Percentiles rank a stretch among this genome's conserved stretches.
phyloP scores from a whole-genome alignment of 495 filamentous ascomycete genomes.

The Xylaria flabelliformis region DNA sequence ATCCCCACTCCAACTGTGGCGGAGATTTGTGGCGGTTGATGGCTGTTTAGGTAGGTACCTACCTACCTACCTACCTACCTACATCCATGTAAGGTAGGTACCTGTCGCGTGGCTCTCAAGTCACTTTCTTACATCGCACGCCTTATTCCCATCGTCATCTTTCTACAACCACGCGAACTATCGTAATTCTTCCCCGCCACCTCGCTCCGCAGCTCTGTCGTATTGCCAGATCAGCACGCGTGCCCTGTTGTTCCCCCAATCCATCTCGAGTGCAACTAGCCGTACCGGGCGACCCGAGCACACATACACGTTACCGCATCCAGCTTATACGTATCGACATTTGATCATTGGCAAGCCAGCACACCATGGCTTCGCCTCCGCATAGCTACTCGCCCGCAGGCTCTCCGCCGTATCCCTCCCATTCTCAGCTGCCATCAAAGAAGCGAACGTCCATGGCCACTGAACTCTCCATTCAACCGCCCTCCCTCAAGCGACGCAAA shows the following conservation, averaged over 20 bases:
- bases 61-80: too few relatives aligned
- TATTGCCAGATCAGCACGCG: background rate
- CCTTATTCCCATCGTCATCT: background rate
- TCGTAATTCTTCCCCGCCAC: background rate
- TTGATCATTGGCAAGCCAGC: background rate
- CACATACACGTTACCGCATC: background rate
- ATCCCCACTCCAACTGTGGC: background rate
- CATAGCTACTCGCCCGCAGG: slow-evolving; percentile 51
- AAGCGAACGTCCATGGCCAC: slow-evolving; percentile 63
- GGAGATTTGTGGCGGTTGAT: background rate
- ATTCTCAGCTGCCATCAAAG: slow-evolving; percentile 58
- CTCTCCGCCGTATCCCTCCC: slow-evolving; percentile 60
- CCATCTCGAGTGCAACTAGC: background rate
- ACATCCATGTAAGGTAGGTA: too few relatives aligned
- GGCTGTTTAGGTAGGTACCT: background rate
- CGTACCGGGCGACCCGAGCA: too few relatives aligned
- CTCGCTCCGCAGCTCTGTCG: background rate
- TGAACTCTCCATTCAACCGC: slow-evolving; percentile 45
- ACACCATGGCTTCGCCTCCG: slow-evolving; percentile 68
- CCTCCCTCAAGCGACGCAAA: slow-evolving; percentile 68
- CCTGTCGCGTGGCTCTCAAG: background rate
- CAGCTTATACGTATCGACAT: background rate
- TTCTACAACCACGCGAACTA: background rate
- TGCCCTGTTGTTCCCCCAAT: background rate
- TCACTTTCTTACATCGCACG: background rate